A percentile compares a stretch with the other conserved stretches of the same genome.
Conservation (phyloP, 2,329 filamentous ascomycete genomes). For the Colletotrichum gigasporum region DNA sequence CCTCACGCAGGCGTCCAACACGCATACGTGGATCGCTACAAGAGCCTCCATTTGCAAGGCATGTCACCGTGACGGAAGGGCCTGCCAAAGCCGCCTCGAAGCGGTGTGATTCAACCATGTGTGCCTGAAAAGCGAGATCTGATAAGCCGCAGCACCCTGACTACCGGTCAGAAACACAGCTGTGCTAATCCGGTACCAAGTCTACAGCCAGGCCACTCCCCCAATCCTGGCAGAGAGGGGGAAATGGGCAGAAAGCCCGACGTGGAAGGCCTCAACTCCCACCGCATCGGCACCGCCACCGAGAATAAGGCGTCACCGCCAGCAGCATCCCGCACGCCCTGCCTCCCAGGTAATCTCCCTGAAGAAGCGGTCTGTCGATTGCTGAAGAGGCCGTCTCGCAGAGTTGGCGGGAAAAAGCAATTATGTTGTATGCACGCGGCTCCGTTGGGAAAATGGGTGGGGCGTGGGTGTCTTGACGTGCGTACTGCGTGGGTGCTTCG, state of each 20-base stretch:
- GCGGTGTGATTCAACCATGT: background rate
- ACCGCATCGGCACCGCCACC: background rate
- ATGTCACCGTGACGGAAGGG: no score
- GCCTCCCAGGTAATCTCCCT: background rate
- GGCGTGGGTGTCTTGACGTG: background rate
- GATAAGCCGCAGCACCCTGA: background rate
- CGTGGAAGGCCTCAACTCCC: background rate
- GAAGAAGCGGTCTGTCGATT: conserved; percentile 6
- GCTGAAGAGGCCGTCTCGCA: background rate
- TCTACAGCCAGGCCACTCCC: no score
- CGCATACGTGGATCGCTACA: no score
- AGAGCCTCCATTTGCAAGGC: no score
- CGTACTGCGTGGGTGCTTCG: no score
- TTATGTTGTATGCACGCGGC: background rate
- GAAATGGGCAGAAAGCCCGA: no score
- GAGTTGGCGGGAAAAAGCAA: background rate
- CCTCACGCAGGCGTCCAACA: no score
- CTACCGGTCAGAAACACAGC: no score
- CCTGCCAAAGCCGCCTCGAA: background rate
- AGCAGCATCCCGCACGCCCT: background rate
- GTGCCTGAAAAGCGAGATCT: background rate
- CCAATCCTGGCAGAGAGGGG: background rate
- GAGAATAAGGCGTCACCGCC: background rate
- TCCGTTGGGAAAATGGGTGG: background rate
- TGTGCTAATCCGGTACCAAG: no score